phyloP scores from a whole-genome alignment of 192 early-diverging fungal genomes.

The Coemansia sp. region DNA sequence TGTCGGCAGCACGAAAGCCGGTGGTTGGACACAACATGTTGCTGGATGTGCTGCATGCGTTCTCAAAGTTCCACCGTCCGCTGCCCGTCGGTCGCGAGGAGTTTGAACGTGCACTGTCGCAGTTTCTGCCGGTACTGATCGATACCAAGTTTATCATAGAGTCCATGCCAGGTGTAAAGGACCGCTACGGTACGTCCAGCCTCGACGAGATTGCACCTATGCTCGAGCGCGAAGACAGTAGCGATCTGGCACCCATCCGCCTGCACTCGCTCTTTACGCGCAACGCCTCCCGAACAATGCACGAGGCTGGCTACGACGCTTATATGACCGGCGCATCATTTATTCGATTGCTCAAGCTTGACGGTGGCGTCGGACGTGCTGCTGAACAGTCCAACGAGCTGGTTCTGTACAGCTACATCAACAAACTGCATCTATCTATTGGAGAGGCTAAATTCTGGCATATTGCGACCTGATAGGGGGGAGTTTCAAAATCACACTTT shows the following conservation, averaged over 20 bases:
- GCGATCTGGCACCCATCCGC: slow-evolving; percentile 22
- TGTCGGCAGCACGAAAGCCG: slow-evolving; percentile 68
- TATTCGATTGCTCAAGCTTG: slow-evolving; percentile 60
- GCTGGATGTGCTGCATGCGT: slow-evolving; percentile 81
- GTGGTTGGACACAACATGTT: slow-evolving; percentile 89
- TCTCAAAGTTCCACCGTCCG: slow-evolving; percentile 70
- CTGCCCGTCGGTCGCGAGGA: slow-evolving; percentile 66
- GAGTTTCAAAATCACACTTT: neutral
- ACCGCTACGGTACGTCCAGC: slow-evolving; percentile 29
- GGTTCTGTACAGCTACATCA: slow-evolving; percentile 47
- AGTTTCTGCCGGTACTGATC: slow-evolving; percentile 55
- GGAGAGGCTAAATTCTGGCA: neutral
- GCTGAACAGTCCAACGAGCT: slow-evolving; percentile 14
- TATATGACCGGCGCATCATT: slow-evolving; percentile 85
- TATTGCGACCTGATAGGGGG: neutral
- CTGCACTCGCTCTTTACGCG: slow-evolving; percentile 56
- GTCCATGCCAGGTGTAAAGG: slow-evolving; percentile 40
- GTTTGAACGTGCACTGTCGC: slow-evolving; percentile 62
- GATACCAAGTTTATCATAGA: slow-evolving; percentile 55
- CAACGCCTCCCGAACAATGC: slow-evolving; percentile 57
- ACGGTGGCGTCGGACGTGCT: slow-evolving; percentile 25
- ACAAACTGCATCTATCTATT: slow-evolving; percentile 27
- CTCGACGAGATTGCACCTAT: slow-evolving; percentile 45
- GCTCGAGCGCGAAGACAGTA: slow-evolving; percentile 22
- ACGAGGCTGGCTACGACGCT: slow-evolving; percentile 94